Percentiles rank a stretch among this genome's conserved stretches.
Conservation (phyloP, 2,329 filamentous ascomycete genomes). For the Amesomyces nigricolor region DNA sequence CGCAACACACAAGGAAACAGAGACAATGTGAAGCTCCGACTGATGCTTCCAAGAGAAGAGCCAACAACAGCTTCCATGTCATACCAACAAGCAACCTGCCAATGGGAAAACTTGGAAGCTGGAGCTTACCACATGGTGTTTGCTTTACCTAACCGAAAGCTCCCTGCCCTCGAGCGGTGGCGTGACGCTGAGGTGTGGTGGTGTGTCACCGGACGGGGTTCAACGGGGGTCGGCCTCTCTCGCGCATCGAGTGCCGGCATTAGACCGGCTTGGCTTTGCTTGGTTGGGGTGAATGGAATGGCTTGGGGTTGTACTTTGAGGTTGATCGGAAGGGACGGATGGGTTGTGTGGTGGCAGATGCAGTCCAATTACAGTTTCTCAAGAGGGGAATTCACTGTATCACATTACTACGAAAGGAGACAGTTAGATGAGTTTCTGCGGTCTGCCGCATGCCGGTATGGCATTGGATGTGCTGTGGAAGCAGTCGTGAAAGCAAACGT, state of each 20-base stretch:
- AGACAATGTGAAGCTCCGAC: no score
- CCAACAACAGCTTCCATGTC: no score
- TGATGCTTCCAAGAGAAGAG: no score
- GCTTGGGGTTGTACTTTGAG: neutral
- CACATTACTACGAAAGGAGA: no score
- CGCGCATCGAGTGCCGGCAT: slow-evolving; percentile 1
- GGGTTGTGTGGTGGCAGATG: no score
- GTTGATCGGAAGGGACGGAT: neutral
- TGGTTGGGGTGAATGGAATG: neutral
- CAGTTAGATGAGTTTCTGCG: no score
- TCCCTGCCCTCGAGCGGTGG: neutral
- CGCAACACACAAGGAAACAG: no score
- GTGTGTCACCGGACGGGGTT: neutral
- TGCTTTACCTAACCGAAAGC: neutral
- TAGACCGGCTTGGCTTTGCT: neutral
- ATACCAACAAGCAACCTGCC: neutral
- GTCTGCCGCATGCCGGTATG: no score
- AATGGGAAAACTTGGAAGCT: slow-evolving; percentile 13
- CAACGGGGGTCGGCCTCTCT: neutral
- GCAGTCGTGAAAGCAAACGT: neutral
- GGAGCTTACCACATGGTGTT: neutral
- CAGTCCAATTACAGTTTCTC: no score
- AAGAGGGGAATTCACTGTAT: no score
- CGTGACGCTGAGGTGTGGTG: neutral
- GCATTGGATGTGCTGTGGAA: neutral